Evolutionary conservation across 2,329 filamentous ascomycete species (phyloP).

Genomic region (Ophioceras dolichostomum): DNA sequence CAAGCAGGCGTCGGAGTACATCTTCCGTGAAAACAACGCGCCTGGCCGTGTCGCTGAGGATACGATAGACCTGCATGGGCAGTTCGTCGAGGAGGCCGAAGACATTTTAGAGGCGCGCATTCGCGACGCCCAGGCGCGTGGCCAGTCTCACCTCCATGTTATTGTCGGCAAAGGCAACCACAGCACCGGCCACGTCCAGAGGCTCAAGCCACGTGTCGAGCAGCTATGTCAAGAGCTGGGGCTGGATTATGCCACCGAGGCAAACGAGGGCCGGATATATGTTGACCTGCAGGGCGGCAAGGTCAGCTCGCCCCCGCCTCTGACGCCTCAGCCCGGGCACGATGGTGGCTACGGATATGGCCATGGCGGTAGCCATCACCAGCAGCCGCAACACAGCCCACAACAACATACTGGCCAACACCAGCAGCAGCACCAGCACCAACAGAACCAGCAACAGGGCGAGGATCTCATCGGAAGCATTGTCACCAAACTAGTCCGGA

Average conservation of each 20-base stretch:
- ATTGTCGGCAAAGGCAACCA: conserved; percentile 97
- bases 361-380: conserved; percentile 21
- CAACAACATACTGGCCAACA: conserved; percentile 25
- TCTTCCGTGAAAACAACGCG: conserved; percentile 92
- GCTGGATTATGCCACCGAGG: conserved; percentile 72
- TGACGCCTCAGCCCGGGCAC: conserved; percentile 31
- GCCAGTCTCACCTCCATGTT: conserved; percentile 77
- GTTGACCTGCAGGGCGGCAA: conserved; percentile 71
- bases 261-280: conserved; percentile 81
- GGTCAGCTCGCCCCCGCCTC: conserved; percentile 31
- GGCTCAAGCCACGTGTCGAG: conserved; percentile 92
- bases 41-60: conserved; percentile 61
- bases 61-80: conserved; percentile 87
- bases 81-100: conserved; percentile 91
- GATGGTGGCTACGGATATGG: conserved; percentile 17
- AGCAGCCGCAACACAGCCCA: conserved; percentile 16
- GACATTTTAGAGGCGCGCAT: conserved; percentile 81
- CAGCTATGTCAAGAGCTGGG: conserved; percentile 73
- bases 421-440: conserved; percentile 20
- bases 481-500: conserved; percentile 46
- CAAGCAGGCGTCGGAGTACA: conserved; percentile 80
- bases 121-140: conserved; percentile 57
- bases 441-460: conserved; percentile 36
- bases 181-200: conserved; percentile 68
- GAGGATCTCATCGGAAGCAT: conserved; percentile 46